These are phyloP conservation scores for Aspergillus sp. DNA, from an alignment of 2,329 filamentous ascomycete species.

Conservation along the genomic window DNA sequence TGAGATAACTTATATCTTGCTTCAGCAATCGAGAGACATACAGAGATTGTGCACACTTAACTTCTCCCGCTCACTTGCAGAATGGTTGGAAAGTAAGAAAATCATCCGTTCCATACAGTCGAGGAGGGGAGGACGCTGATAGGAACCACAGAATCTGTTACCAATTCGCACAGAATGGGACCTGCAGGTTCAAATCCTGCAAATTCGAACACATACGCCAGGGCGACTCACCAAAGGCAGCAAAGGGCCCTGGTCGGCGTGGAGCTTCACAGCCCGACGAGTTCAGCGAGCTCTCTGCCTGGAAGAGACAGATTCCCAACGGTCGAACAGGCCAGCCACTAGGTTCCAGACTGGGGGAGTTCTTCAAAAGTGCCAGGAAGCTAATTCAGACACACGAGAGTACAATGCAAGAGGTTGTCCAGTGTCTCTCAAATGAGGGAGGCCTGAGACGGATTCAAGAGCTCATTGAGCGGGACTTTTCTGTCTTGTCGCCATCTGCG, in stretches of 20 bases:
- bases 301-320: constrained; percentile 6
- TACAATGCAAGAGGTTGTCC: constrained; percentile 29
- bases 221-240: neutral
- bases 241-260: neutral
- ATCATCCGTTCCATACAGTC: too few species aligned
- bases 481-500: neutral
- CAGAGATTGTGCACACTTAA: too few species aligned
- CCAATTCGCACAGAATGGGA: constrained; percentile 11
- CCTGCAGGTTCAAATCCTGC: constrained; percentile 8
- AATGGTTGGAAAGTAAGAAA: too few species aligned
- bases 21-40: too few species aligned
- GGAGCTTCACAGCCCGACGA: neutral
- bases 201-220: constrained; percentile 1
- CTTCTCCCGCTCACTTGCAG: too few species aligned
- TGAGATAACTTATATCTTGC: too few species aligned
- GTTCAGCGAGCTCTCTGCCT: constrained; percentile 2
- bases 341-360: constrained; percentile 1
- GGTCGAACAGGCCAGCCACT: neutral
- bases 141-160: constrained; percentile 9
- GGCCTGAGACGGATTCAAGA: constrained; percentile 31
- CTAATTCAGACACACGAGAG: constrained; percentile 24
- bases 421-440: constrained; percentile 27
- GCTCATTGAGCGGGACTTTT: constrained; percentile 12
- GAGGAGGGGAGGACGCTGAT: neutral
- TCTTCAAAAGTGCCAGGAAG: constrained; percentile 27